Evolutionary conservation across 1,284 basidiomycete genomes (phyloP), one percentile per base, ranked within the genome.

Genomic region (Peniophora sp.): DNA sequence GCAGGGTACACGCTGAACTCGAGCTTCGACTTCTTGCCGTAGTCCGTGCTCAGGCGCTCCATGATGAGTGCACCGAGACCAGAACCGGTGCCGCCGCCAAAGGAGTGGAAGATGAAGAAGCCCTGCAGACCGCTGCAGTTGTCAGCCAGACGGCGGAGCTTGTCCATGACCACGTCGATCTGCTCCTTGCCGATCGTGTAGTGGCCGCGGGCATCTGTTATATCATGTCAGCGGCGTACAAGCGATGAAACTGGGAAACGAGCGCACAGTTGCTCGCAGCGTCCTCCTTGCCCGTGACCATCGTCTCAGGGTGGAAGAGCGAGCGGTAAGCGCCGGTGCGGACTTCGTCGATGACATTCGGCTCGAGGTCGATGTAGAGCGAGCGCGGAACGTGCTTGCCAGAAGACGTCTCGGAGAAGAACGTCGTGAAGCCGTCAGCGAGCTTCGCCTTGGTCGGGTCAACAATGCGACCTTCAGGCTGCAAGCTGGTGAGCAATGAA

Each of bases 51-150:
- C 54, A 99, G 86, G 61, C 93, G 87, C 76, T 99, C 97, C 55
- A 99, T 86, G 56, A 99, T 85, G 62, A 99, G 85, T 55, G 96
- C 95, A 69, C 97, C 96, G 67, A 99, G 96, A 70, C 97, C 97
- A 55, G 97, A 99, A 62, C 97, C 97, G 63, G 96, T 99, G 73
- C 97, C 97, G 72, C 97, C 97, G 69, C 97, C 97, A 69, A 98
- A 98, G 48, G 97, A 99, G 79, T 99, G 97, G 89, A 99, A 99
- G 64, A 98, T 93, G 66, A 99, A 99, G 84, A 99, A 99, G 63
- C 97, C 97, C 74, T 99, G 97, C 44, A 99, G 86, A 66, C 97
- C 97, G 56, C 83, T 84, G 75, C 96, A 98, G 77, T 97, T 97
- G 74, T 99, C 97, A 55, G 96, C 88, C 57, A 99, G 82, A 63